Evolutionary conservation across 2,329 filamentous ascomycete species (phyloP).

Genomic region (Colletotrichum paranaense): DNA sequence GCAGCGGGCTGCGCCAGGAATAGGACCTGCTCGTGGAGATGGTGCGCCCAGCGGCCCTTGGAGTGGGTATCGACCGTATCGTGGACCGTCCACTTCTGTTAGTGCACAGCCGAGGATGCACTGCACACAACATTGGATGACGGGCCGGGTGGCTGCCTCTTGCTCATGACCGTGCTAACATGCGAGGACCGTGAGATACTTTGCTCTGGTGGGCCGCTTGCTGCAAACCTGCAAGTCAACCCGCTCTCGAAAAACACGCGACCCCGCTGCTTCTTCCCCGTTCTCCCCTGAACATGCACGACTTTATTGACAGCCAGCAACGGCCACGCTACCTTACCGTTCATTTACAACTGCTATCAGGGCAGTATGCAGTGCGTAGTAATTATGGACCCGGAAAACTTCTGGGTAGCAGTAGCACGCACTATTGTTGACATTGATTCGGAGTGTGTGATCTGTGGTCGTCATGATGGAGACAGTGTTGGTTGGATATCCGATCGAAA

Average conservation of each 20-base stretch:
- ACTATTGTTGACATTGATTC: background rate
- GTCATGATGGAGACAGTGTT: background rate
- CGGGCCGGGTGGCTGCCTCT: slow-evolving; percentile 9
- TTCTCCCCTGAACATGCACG: slow-evolving; percentile 17
- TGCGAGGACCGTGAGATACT: background rate
- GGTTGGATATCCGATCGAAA: background rate
- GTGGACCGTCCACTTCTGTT: background rate
- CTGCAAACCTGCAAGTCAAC: slow-evolving; percentile 26
- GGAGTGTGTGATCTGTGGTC: background rate
- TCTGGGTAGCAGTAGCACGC: background rate
- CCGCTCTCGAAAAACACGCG: slow-evolving; percentile 12
- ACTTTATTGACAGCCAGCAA: slow-evolving; percentile 24
- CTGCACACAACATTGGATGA: background rate
- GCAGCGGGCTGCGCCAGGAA: slow-evolving; percentile 31
- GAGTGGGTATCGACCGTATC: background rate
- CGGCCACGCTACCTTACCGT: background rate
- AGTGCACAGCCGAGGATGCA: background rate
- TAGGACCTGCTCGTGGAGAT: slow-evolving; percentile 21
- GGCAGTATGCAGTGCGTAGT: background rate
- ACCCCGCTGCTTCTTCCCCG: slow-evolving; percentile 1
- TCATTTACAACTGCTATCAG: background rate
- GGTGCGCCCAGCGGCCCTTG: background rate
- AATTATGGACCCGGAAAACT: background rate
- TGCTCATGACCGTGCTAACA: background rate
- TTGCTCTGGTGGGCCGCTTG: background rate